Evolutionary conservation across 768 basidiomycete genomes (phyloP).

Genomic region (Peribolospora kevripleyi): DNA sequence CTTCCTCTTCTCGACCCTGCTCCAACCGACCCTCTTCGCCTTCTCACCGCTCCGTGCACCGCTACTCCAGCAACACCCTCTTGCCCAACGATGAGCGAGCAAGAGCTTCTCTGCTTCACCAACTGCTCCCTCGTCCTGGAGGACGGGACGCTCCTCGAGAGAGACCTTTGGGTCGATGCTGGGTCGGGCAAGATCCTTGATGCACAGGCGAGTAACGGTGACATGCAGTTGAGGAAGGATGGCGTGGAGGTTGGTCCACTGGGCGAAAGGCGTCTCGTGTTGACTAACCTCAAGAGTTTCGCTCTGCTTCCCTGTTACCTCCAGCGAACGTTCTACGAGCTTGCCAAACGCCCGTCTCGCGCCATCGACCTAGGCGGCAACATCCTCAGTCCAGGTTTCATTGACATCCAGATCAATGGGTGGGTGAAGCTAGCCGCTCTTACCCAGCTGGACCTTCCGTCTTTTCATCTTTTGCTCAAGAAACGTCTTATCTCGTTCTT

Average conservation of each 20-base stretch:
- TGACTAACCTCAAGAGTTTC: too few relatives aligned
- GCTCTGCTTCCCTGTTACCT: background rate
- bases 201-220: constrained; percentile 43
- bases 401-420: constrained; percentile 78
- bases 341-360: constrained; percentile 35
- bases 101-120: constrained; percentile 46
- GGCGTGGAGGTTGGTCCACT: background rate
- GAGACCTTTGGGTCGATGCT: constrained; percentile 13
- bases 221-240: constrained; percentile 53
- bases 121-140: constrained; percentile 59
- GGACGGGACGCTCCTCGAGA: constrained; percentile 46
- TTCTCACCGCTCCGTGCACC: too few relatives aligned
- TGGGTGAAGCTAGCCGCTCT: too few relatives aligned
- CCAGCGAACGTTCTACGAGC: constrained; percentile 37
- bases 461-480: too few relatives aligned
- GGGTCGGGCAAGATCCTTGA: constrained; percentile 37
- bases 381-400: constrained; percentile 62
- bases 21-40: background rate
- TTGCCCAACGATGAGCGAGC: background rate
- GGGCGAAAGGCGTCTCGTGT: too few relatives aligned
- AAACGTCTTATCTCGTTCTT: too few relatives aligned
- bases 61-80: too few relatives aligned
- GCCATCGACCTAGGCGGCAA: constrained; percentile 48
- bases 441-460: too few relatives aligned
- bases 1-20: background rate